Base-by-base conservation (phyloP, 257 asterid genomes). In the Eustoma russellianum region DNA sequence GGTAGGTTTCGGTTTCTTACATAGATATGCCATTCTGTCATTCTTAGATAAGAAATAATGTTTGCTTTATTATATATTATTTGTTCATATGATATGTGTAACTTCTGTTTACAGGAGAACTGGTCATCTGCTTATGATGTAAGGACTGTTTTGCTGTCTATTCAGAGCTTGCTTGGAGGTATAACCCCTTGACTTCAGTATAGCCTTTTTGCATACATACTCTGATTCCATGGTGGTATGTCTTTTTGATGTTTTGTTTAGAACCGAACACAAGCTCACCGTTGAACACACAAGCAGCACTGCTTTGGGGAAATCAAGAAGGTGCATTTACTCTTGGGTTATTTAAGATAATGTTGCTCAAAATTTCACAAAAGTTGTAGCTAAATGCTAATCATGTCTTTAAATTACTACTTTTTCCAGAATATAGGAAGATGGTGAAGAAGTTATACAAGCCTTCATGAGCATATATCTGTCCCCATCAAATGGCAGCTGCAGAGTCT, bases 71-170 rank as follows among this genome's bases (percentile, higher is more conserved):
- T 24, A 24, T 24, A 24, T 24, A 4, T 51, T 38, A 45, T 30
- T 30, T 48, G 10, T 2, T 4, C 8, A 50, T 48, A 53, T 49
- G 38, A n/a, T 24, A 49, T 38, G 50, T 61, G 28, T 53, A 7
- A 11, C 38, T 15, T 45, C 2, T 11, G 3, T 17, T 57, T 13
- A 43, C 56, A 85, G 88, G 98, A 87, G 62, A 87, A 91, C 64
- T 87, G 97, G 98, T 91, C 97, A 41, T 91, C 98, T 53, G 95
- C 97, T 13, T 91, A 85, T 65, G 98, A 91, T 77, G 89, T 85
- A 8, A 84, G 98, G 79, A 91, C 97, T n/a, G 79, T 91, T 63
- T 71, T 91, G 57, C 77, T 91, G 5, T 91, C 94, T 3, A 80
- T 91, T 44, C 93, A 91, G 81, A 91, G 98, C 65, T 62, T 91